Evolutionary conservation across 345 rosid species (phyloP).

Genomic region (Raphanus raphanistrum): DNA sequence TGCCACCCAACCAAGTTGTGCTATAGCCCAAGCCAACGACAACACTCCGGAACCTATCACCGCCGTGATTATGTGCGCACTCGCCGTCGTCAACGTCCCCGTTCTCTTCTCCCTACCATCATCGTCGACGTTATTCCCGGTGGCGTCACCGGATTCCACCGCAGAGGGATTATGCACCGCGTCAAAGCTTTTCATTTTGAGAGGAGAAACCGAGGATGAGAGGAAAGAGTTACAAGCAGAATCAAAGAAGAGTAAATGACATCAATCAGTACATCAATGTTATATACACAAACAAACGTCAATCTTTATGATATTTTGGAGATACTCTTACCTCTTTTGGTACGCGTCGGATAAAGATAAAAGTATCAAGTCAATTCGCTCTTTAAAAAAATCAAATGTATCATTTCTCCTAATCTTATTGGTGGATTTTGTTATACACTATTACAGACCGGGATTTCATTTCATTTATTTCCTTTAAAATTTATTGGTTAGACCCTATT

Average conservation of each 20-base stretch:
- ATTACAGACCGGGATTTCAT: neutral
- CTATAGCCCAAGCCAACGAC: constrained; percentile 81
- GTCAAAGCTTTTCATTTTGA: constrained; percentile 1
- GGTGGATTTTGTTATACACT: neutral
- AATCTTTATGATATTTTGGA: neutral
- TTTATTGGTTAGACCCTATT: neutral
- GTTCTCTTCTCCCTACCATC: constrained; percentile 69
- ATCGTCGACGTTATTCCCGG: constrained; percentile 57
- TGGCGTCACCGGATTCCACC: constrained; percentile 8
- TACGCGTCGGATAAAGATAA: neutral
- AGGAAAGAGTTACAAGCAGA: neutral
- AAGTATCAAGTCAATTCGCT: neutral
- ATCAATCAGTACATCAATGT: neutral
- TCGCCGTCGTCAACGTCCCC: constrained; percentile 46
- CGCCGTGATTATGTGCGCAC: constrained; percentile 90
- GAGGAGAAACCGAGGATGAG: neutral
- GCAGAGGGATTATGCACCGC: neutral
- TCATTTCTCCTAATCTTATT: neutral
- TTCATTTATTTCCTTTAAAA: neutral
- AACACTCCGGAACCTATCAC: constrained; percentile 92
- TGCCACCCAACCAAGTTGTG: constrained; percentile 84
- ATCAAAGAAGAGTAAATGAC: constrained; percentile 5
- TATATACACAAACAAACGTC: neutral
- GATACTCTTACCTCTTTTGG: neutral
- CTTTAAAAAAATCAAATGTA: neutral